Percentiles rank a stretch among this genome's conserved stretches.
Conservation (phyloP, 1,139 yeast species). For the Debaryomyces singareniensis region DNA sequence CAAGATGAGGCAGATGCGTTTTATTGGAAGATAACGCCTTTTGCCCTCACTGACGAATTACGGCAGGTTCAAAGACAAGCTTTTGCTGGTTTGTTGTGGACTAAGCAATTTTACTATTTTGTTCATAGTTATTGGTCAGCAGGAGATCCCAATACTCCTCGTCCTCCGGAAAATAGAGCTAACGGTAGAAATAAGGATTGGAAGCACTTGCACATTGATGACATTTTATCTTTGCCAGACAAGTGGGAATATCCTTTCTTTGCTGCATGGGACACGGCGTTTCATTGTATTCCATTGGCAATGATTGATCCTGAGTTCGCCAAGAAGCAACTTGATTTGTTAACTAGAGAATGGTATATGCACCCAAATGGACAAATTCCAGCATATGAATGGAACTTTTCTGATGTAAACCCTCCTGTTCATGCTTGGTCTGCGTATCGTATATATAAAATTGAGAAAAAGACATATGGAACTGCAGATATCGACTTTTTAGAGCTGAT, state of each 20-base stretch:
- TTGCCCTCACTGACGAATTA: slow-evolving; percentile 78
- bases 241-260: slow-evolving; percentile 97
- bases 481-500: slow-evolving; percentile 82
- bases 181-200: slow-evolving; percentile 83
- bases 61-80: slow-evolving; percentile 91
- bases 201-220: slow-evolving; percentile 87
- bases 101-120: slow-evolving; percentile 87
- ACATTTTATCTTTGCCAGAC: slow-evolving; percentile 85
- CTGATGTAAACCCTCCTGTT: slow-evolving; percentile 95
- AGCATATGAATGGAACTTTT: slow-evolving; percentile 95
- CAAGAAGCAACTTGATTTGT: slow-evolving; percentile 77
- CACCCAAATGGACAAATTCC: slow-evolving; percentile 99
- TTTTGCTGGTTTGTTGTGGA: slow-evolving; percentile 91
- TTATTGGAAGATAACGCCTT: slow-evolving; percentile 84
- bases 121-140: slow-evolving; percentile 83
- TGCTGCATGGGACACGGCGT: slow-evolving; percentile 97
- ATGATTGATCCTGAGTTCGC: slow-evolving; percentile 96
- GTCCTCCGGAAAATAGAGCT: slow-evolving; percentile 77
- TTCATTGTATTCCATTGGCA: slow-evolving; percentile 91
- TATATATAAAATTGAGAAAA: slow-evolving; percentile 83
- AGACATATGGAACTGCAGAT: slow-evolving; percentile 79
- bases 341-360: slow-evolving; percentile 97
- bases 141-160: slow-evolving; percentile 77
- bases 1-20: slow-evolving; percentile 91
- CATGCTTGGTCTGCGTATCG: slow-evolving; percentile 97